Evolutionary conservation across 495 filamentous ascomycete species (phyloP).

Genomic region (Penicillium silybi): DNA sequence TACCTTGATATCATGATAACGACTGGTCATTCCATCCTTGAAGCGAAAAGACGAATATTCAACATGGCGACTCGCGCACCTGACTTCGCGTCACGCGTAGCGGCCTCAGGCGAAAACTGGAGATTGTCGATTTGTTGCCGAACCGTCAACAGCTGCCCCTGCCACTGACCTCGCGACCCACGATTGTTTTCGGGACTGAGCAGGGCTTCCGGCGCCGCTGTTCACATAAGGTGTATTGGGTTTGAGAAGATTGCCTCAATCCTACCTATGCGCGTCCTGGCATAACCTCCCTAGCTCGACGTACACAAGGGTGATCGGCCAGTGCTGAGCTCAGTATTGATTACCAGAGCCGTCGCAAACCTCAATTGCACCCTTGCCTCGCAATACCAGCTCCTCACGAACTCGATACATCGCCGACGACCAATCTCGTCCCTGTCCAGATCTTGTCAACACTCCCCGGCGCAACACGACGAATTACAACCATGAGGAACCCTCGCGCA

Average conservation of each 20-base stretch:
- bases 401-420: neutral
- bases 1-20: neutral
- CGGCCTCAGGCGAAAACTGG: slow-evolving; percentile 32
- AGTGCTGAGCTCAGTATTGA: neutral
- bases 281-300: slow-evolving; percentile 4
- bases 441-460: neutral
- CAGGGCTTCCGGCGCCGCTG: neutral
- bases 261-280: neutral
- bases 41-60: neutral
- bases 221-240: neutral
- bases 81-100: slow-evolving; percentile 35
- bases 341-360: slow-evolving; percentile 1
- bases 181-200: neutral
- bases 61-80: slow-evolving; percentile 14
- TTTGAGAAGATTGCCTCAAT: neutral
- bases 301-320: neutral
- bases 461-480: neutral
- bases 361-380: neutral
- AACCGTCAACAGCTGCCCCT: slow-evolving; percentile 6
- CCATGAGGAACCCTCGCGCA: slow-evolving; percentile 40
- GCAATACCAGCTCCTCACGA: neutral
- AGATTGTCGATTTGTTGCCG: slow-evolving; percentile 19
- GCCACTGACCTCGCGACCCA: slow-evolving; percentile 7
- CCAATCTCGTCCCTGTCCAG: neutral
- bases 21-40: neutral